Evolutionary conservation across 768 basidiomycete genomes (phyloP), one percentile per base, ranked within the genome.

Genomic region (Boletus fagicola): DNA sequence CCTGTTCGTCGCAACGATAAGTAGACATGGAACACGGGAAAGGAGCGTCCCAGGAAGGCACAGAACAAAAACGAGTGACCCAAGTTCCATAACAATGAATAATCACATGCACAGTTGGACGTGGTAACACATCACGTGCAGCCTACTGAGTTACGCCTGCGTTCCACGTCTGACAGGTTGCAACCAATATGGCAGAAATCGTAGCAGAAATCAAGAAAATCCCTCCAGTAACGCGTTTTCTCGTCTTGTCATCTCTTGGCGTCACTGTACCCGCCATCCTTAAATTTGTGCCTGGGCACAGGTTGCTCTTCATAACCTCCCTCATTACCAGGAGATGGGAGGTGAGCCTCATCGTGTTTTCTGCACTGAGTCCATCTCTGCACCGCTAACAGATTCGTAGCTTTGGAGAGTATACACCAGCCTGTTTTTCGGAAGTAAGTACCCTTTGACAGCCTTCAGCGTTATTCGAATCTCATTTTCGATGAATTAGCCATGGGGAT

Each of bases 191-290:
- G 82, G 73, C 79, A 50, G 73, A 76, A 18, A 65, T 85, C 38
- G 24, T 79, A 3, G 76, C 81, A 22, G 88, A 92, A 75, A 71
- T 93, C 51, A 82, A 78, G 64, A 92, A 91, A 75, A 90, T 94
- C 1, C 92, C 92, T 0, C 87, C 88, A 35, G 86, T 94, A 38
- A 93, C 92, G 6, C 83, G 92, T 33, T 83, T 86, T 54, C 69
- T 91, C 7, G 78, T 82, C 56, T 75, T 73, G 22, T 87, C 89
- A 2, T 81, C 84, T 2, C 65, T 90, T 3, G 83, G 73, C 0
- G 75, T 91, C 39, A 83, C 90, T 0, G 22, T 86, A 1, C 80
- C 89, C 0, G 74, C 80, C 28, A 67, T 88, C 59, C 69, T 86
- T 62, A 74, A 80, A 13, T 54, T 90, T 3, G 64, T 91, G 24